These are phyloP conservation scores for Annulohypoxylon moriforme DNA, from an alignment of 495 filamentous ascomycete species.

Conservation along the genomic window DNA sequence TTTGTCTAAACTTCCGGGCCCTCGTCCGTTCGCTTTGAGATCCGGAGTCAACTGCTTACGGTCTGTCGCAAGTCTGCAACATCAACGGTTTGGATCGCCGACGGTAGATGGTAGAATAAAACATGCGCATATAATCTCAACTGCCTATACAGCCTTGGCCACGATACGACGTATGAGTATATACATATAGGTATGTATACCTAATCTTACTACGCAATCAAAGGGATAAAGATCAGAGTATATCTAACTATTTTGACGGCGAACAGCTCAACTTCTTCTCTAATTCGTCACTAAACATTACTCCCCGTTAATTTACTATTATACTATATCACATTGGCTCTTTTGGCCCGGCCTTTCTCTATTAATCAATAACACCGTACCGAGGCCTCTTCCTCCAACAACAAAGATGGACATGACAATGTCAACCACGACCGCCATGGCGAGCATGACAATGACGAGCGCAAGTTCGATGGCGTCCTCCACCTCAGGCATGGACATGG, in stretches of 20 bases:
- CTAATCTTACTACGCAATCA: not conserved
- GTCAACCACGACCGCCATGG: conserved; percentile 24
- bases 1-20: not conserved
- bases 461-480: conserved; percentile 29
- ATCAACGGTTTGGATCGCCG: not conserved
- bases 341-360: not conserved
- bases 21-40: not conserved
- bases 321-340: not conserved
- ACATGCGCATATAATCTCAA: conserved; percentile 5
- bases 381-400: not conserved
- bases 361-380: not conserved
- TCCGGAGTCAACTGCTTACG: not conserved
- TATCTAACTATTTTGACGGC: not conserved
- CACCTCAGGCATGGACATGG: conserved; percentile 35
- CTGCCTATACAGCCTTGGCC: not conserved
- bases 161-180: not conserved
- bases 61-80: conserved; percentile 10
- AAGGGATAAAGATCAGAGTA: not conserved
- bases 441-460: conserved; percentile 37
- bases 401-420: conserved; percentile 35
- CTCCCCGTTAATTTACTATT: not conserved
- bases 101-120: not conserved
- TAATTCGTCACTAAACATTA: not conserved
- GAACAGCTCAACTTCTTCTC: not conserved
- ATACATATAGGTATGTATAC: not conserved